Evolutionary conservation across 192 early-diverging fungal species (phyloP), one percentile per base, ranked within the genome.

Genomic region (Entomortierella parvispora): DNA sequence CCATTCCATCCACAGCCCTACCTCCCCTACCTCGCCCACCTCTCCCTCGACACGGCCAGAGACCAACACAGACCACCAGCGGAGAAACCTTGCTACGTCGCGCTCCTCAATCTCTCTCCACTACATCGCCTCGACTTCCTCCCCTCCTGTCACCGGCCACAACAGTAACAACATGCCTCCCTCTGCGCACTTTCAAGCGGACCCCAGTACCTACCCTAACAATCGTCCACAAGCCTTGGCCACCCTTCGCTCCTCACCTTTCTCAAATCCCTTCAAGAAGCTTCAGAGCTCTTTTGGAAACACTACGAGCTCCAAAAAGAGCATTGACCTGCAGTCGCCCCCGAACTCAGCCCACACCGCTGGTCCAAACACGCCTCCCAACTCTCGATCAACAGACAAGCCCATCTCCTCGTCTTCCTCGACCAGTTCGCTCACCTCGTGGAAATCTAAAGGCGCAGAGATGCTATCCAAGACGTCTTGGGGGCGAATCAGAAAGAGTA

Each of bases 191-290:
- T 40, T 9, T 12, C 37, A 40, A 12, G 37, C 37, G 5, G 37
- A 40, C 37, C 7, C 37, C 12, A 40, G 5, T 12, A 12, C 37
- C 12, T 12, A 40, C 5, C 37, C 5, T 12, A 40, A 40, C 37
- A 40, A 40, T 12, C 37, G 37, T 9, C 5, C 51, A 29, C 58
- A 61, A 17, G 18, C 26, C 22, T 52, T 20, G 47, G 25, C 67
- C 47, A 42, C 51, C 25, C 37, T 37, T 32, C 62, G 63, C 26
- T 48, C 71, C 26, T 65, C 64, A n/a, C 44, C 49, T 37, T 76
- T 76, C 64, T 62, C 71, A 3, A 76, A 76, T 43, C 64, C 71
- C 12, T 76, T 76, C 65, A 76, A 62, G 50, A 76, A 68, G 29
- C 37, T 76, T 20, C 71, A 66, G 45, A 76, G 31, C 59, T 34